These are phyloP conservation scores for Talaromyces sp. DNA, from an alignment of 2,329 filamentous ascomycete species.

Conservation along the genomic window DNA sequence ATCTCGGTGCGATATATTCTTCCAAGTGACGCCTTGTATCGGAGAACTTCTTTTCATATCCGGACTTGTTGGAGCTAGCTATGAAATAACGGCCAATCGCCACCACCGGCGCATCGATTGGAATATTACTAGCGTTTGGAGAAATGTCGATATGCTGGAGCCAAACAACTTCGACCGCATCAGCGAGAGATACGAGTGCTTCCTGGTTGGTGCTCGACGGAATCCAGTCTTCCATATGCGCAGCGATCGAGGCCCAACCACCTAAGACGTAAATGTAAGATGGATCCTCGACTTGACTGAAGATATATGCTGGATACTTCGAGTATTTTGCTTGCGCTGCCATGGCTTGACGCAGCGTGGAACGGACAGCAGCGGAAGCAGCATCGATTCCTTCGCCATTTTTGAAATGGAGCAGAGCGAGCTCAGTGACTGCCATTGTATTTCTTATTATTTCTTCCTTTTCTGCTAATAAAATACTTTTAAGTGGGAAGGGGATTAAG, in stretches of 20 bases:
- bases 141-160: conserved; percentile 40
- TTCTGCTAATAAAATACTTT: background rate
- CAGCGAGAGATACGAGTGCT: conserved; percentile 30
- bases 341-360: conserved; percentile 32
- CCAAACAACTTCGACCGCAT: conserved; percentile 35
- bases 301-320: conserved; percentile 30
- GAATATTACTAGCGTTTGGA: conserved; percentile 18
- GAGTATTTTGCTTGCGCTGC: conserved; percentile 33
- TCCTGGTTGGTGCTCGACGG: conserved; percentile 37
- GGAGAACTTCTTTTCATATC: conserved; percentile 24
- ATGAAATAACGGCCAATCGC: conserved; percentile 32
- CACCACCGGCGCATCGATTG: conserved; percentile 23
- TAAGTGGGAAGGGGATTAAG: background rate
- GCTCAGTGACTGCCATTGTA: conserved; percentile 32
- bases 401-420: conserved; percentile 38
- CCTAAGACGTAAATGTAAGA: conserved; percentile 40
- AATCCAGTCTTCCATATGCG: conserved; percentile 40
- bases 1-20: conserved; percentile 21
- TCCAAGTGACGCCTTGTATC: conserved; percentile 20
- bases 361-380: conserved; percentile 17
- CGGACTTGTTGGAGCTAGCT: conserved; percentile 11
- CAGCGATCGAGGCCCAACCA: conserved; percentile 38
- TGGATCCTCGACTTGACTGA: conserved; percentile 41
- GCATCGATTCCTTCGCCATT: conserved; percentile 14
- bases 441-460: background rate